Evolutionary conservation across 306 rosid genomes (phyloP), one percentile per base, ranked within the genome.

Genomic region (Quercus agrifolia): DNA sequence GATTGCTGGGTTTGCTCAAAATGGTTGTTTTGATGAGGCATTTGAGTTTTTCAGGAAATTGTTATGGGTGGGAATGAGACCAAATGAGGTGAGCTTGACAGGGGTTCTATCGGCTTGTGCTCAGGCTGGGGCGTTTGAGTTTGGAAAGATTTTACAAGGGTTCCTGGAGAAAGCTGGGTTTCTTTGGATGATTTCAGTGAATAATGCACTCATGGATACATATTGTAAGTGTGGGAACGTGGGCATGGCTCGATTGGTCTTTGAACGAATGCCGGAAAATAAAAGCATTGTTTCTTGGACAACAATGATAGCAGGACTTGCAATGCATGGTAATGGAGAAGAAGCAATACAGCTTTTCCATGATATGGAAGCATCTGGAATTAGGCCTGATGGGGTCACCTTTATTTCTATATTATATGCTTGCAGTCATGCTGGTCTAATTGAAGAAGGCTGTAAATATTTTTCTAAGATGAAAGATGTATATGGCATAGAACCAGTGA

Each of bases 31-130:
- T 80, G 80, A 90, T 64, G 85, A 87, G 77, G 92, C 97, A 77
- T 89, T 92, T 86, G 87, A 85, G 57, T 75, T 90, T 86, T 95
- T 95, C 85, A 82, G 92, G 92, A 86, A 86, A 69, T 78, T 94
- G 78, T 70, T 55, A 69, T 18, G 81, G 18, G 56, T 57, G 75
- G 91, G 96, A 57, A 80, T 87, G 52, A 79, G 84, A 86, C 82
- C 91, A 1, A 95, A 89, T 79, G 98, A 91, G 89, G 90, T 84
- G 9, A 88, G 99, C 80, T 86, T 94, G 79, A 92, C 95, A 0
- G 97, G 93, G 62, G 94, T 88, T 56, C 86, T 95, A 71, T 90
- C 92, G 21, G 94, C 93, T 1, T 91, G 97, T 79, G 93, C 99
- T 1, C 97, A 90, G 66, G 92, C 91, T 20, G 99, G 97, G 81